Conservation (phyloP, 495 filamentous ascomycete species). For the Amniculicola lignicola region DNA sequence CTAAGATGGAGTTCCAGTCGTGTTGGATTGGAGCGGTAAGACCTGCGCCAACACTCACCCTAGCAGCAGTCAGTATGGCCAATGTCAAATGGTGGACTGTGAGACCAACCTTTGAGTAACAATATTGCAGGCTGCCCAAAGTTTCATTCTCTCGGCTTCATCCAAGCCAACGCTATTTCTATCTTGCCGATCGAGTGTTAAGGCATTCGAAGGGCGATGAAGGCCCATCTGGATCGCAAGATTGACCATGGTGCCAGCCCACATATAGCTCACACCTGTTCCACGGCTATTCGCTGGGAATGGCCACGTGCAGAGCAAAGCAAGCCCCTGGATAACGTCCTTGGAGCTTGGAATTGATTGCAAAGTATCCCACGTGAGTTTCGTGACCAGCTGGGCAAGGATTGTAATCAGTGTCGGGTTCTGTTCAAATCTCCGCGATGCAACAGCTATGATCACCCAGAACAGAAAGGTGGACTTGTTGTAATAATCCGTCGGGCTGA, state of each 20-base stretch:
- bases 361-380: constrained; percentile 74
- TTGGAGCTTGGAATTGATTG: constrained; percentile 83
- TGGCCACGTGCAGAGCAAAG: constrained; percentile 84
- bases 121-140: constrained; percentile 88
- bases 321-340: constrained; percentile 81
- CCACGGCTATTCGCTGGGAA: constrained; percentile 80
- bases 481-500: constrained; percentile 63
- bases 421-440: constrained; percentile 65
- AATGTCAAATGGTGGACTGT: neutral
- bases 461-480: constrained; percentile 70
- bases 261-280: constrained; percentile 80
- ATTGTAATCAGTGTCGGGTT: constrained; percentile 56
- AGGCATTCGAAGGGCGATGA: constrained; percentile 81
- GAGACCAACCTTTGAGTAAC: constrained; percentile 65
- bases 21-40: constrained; percentile 7
- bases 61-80: neutral
- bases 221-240: constrained; percentile 83
- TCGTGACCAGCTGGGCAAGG: constrained; percentile 43
- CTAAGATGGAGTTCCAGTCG: neutral
- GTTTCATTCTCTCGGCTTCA: constrained; percentile 75
- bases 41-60: constrained; percentile 9
- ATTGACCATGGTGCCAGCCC: constrained; percentile 86
- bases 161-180: too few species aligned
- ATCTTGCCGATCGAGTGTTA: too few species aligned
- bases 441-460: constrained; percentile 80